phyloP scores from a whole-genome alignment of 2,329 filamentous ascomycete species.

The Clonostachys byssicola region DNA sequence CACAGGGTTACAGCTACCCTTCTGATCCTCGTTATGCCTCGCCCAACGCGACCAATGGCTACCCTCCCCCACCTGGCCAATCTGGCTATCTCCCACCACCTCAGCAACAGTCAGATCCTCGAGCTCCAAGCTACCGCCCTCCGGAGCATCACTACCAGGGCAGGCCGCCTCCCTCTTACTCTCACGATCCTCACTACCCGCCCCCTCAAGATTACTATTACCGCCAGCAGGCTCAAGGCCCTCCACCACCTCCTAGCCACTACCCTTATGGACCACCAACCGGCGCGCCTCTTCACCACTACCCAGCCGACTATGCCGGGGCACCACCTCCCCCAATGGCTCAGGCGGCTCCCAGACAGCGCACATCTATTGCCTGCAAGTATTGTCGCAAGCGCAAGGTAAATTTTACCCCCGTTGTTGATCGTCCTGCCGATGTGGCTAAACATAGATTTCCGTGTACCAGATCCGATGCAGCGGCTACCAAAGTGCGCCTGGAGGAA shows the following conservation, averaged over 20 bases:
- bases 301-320: constrained; percentile 23
- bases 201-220: constrained; percentile 24
- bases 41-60: constrained; percentile 40
- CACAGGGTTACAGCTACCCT: constrained; percentile 23
- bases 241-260: constrained; percentile 15
- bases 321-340: constrained; percentile 31
- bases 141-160: constrained; percentile 32
- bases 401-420: constrained; percentile 3
- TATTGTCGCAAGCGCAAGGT: constrained; percentile 62
- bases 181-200: constrained; percentile 25
- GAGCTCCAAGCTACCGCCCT: constrained; percentile 27
- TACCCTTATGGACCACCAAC: constrained; percentile 11
- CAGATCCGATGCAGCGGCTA: constrained; percentile 60
- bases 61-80: constrained; percentile 28
- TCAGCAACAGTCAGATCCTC: constrained; percentile 26
- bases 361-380: constrained; percentile 56
- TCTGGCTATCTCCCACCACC: constrained; percentile 29
- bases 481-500: constrained; percentile 52
- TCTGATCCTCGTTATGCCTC: constrained; percentile 34
- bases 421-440: background rate
- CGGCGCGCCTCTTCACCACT: constrained; percentile 10
- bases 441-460: background rate
- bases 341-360: constrained; percentile 51
- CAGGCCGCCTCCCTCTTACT: constrained; percentile 19
- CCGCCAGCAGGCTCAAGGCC: constrained; percentile 20